Percentiles rank a stretch among this genome's conserved stretches.
Evolutionary conservation across 75 land plant genomes (phyloP).

Genomic region (Sequoia sempervirens): DNA sequence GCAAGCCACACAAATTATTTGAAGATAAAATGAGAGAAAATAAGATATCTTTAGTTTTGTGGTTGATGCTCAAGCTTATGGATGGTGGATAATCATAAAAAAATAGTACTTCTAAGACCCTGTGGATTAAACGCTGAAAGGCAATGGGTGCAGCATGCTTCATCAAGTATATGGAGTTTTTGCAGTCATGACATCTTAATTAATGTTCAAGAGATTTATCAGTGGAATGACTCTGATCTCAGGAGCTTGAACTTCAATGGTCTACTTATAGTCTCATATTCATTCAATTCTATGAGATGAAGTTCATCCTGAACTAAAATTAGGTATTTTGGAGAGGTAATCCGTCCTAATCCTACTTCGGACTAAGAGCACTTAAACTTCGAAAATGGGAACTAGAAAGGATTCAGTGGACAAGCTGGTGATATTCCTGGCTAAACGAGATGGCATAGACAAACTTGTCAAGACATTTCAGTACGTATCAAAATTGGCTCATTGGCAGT

Average conservation of each 20-base stretch:
- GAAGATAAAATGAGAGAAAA: neutral
- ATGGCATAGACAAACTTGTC: slow-evolving; percentile 98
- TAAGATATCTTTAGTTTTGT: neutral
- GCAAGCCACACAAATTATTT: neutral
- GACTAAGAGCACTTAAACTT: neutral
- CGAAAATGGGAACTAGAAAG: slow-evolving; percentile 31
- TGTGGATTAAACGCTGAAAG: neutral
- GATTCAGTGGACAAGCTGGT: slow-evolving; percentile 89
- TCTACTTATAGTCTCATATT: no score
- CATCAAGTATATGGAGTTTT: neutral
- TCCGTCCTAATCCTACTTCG: neutral
- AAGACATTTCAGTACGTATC: slow-evolving; percentile 96
- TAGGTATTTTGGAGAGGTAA: neutral
- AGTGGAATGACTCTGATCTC: neutral
- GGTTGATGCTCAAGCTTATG: neutral
- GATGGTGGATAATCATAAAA: neutral
- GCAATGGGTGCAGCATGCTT: neutral
- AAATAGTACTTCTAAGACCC: neutral
- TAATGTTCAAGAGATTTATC: neutral
- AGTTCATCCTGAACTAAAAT: neutral
- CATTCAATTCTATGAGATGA: neutral
- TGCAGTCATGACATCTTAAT: neutral
- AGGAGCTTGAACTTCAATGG: neutral
- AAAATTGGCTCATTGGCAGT: slow-evolving; percentile 77
- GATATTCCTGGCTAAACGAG: slow-evolving; percentile 89